Percentiles rank a stretch among this genome's conserved stretches.
Conservation (phyloP, 2,329 filamentous ascomycete genomes). For the Aspergillus hiratsukae region DNA sequence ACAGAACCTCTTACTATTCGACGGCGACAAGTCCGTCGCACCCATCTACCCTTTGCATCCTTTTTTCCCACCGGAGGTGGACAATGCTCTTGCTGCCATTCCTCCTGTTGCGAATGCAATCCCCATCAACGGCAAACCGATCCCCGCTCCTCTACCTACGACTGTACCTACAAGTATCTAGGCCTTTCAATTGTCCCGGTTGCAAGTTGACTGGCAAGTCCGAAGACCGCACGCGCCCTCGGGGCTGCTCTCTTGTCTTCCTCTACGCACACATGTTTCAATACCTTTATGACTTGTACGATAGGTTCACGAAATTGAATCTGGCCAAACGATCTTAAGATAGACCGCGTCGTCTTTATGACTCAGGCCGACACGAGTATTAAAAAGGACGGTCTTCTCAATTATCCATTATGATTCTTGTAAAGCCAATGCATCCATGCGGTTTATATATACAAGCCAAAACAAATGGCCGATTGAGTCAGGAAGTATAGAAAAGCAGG, state of each 20-base stretch:
- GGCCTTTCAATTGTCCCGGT: not conserved
- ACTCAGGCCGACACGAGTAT: not conserved
- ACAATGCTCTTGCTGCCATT: slow-evolving; percentile 22
- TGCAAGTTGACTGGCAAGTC: not conserved
- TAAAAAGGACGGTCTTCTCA: not conserved
- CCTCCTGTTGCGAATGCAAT: slow-evolving; percentile 25
- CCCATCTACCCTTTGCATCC: slow-evolving; percentile 80
- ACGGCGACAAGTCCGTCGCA: slow-evolving; percentile 74
- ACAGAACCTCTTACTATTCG: slow-evolving; percentile 90
- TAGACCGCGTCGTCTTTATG: not conserved
- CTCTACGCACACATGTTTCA: not conserved
- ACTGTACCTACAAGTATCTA: not conserved
- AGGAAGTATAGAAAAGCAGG: not conserved
- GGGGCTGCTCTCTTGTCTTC: not conserved
- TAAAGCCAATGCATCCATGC: not conserved
- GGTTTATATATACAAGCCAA: not conserved
- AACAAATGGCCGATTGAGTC: not conserved
- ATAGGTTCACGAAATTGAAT: slow-evolving; percentile 3
- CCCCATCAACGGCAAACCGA: slow-evolving; percentile 13
- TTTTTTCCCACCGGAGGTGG: slow-evolving; percentile 41
- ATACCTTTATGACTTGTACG: slow-evolving; percentile 10
- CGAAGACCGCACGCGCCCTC: not conserved
- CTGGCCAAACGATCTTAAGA: not conserved
- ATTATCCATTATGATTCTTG: not conserved
- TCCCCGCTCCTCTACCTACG: not conserved